These are phyloP conservation scores for Exophiala alcalophila DNA, from an alignment of 2,329 filamentous ascomycete genomes.

Conservation along the genomic window DNA sequence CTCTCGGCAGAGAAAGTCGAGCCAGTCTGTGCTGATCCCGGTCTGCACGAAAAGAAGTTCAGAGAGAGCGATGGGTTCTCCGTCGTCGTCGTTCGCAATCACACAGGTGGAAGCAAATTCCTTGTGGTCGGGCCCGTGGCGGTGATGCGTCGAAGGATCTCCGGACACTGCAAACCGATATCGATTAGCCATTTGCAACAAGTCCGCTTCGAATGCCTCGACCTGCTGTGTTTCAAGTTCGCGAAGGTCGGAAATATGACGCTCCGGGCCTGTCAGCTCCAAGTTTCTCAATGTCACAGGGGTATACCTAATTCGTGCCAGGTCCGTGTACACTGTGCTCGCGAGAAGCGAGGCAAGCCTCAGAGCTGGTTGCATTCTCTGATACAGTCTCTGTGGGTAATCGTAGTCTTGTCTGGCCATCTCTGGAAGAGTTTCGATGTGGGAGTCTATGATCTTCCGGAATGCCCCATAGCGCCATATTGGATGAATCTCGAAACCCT, in stretches of 20 bases:
- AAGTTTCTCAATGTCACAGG: neutral
- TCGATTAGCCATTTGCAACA: neutral
- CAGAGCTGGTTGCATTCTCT: conserved; percentile 14
- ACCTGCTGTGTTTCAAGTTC: neutral
- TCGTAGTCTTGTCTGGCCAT: conserved; percentile 6
- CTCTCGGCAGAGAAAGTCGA: neutral
- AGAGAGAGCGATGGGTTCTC: neutral
- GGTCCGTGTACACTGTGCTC: neutral
- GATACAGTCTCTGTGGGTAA: conserved; percentile 1
- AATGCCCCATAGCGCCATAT: conserved; percentile 6
- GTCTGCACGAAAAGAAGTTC: conserved; percentile 2
- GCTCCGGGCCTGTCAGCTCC: neutral
- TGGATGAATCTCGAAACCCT: conserved; percentile 2
- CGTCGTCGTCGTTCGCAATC: conserved; percentile 1
- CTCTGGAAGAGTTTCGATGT: neutral
- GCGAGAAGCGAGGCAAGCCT: conserved; percentile 11
- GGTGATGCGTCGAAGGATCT: neutral
- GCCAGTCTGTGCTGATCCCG: conserved; percentile 2
- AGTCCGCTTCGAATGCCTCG: conserved; percentile 1
- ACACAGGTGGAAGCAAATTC: neutral
- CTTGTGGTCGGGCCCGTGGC: neutral
- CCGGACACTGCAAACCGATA: conserved; percentile 10
- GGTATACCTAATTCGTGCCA: conserved; percentile 8
- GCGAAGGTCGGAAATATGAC: too few relatives aligned
- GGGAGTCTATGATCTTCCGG: neutral